These are phyloP conservation scores for Metschnikowia noctiluminum DNA, from an alignment of 805 yeast species.

Conservation along the genomic window DNA sequence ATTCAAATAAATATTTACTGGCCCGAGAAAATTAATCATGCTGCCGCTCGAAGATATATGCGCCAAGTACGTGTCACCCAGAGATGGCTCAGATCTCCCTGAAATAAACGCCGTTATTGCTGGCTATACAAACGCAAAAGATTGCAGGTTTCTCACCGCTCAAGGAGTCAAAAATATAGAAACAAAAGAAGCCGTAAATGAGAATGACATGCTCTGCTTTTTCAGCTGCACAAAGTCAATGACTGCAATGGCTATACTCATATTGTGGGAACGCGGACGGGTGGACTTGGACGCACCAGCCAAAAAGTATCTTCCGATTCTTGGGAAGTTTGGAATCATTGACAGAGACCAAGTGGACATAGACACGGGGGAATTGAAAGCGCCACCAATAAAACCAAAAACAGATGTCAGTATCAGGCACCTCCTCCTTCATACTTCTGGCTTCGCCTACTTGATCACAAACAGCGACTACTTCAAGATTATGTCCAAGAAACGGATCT, in stretches of 20 bases:
- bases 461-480: slow-evolving; percentile 28
- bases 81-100: neutral
- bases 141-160: slow-evolving; percentile 10
- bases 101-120: slow-evolving; percentile 15
- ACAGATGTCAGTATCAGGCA: slow-evolving; percentile 16
- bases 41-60: slow-evolving; percentile 8
- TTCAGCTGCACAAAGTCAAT: slow-evolving; percentile 20
- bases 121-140: slow-evolving; percentile 13
- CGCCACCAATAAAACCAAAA: slow-evolving; percentile 7
- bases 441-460: slow-evolving; percentile 34
- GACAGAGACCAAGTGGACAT: slow-evolving; percentile 13
- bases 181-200: slow-evolving; percentile 8
- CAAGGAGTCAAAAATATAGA: slow-evolving; percentile 14
- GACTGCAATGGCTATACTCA: slow-evolving; percentile 34
- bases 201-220: slow-evolving; percentile 11
- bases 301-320: slow-evolving; percentile 28
- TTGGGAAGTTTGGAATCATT: slow-evolving; percentile 21
- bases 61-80: slow-evolving; percentile 4
- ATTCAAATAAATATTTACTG: no score
- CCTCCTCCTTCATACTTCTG: slow-evolving; percentile 20
- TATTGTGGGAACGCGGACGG: slow-evolving; percentile 30
- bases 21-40: neutral
- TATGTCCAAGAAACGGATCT: slow-evolving; percentile 18
- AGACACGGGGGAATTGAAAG: slow-evolving; percentile 13
- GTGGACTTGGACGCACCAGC: slow-evolving; percentile 35